phyloP scores from a whole-genome alignment of 163 green algal genomes.

The Coccomyxa subellipsoidea region DNA sequence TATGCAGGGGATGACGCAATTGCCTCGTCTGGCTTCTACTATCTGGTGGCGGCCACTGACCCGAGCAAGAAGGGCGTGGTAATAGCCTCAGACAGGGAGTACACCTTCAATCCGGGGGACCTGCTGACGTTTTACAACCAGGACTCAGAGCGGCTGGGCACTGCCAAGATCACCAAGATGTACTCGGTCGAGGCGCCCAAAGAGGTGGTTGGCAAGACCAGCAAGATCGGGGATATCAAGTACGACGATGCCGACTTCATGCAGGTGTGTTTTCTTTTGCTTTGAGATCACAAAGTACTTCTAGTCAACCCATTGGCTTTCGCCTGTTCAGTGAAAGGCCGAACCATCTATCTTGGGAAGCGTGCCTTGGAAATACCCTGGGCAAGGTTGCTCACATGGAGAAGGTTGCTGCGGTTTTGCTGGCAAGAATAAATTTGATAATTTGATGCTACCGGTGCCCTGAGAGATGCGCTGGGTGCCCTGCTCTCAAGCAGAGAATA shows the following conservation, averaged over 20 bases:
- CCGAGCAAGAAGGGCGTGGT: background rate
- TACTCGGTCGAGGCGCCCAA: background rate
- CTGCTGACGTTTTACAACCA: background rate
- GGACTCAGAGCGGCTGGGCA: background rate
- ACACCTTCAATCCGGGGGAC: background rate
- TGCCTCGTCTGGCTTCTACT: background rate
- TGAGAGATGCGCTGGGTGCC: too few relatives aligned
- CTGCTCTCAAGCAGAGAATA: too few relatives aligned
- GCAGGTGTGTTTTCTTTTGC: background rate
- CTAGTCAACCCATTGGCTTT: too few relatives aligned
- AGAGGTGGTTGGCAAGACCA: background rate
- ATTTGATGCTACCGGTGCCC: too few relatives aligned
- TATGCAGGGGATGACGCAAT: background rate
- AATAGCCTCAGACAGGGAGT: background rate
- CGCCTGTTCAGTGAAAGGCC: too few relatives aligned
- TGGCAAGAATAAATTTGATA: too few relatives aligned
- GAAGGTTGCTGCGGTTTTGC: too few relatives aligned
- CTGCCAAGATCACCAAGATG: background rate
- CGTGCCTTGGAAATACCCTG: too few relatives aligned
- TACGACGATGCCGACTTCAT: conserved; percentile 4
- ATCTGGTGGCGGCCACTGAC: background rate
- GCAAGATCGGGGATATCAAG: background rate
- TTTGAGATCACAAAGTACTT: too few relatives aligned
- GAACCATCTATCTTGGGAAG: too few relatives aligned
- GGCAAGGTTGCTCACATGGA: too few relatives aligned